Conservation (phyloP, 2,329 filamentous ascomycete genomes). For the Monascus ruber region DNA sequence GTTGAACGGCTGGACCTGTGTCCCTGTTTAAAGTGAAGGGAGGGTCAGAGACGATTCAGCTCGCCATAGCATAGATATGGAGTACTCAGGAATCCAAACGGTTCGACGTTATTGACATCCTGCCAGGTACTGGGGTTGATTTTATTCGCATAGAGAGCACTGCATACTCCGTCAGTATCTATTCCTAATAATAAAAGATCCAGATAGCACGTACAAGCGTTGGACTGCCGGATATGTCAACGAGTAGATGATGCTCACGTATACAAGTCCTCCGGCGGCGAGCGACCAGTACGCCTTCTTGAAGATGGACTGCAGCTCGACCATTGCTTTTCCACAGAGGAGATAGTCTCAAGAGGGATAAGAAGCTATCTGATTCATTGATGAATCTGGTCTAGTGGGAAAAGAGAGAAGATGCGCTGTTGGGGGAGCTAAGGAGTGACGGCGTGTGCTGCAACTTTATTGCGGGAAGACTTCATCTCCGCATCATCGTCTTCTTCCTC, state of each 20-base stretch:
- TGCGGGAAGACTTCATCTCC: not conserved
- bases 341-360: not conserved
- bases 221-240: conserved; percentile 62
- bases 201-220: conserved; percentile 54
- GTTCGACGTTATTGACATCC: conserved; percentile 63
- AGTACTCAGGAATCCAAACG: conserved; percentile 76
- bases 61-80: conserved; percentile 1
- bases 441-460: not conserved
- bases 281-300: conserved; percentile 46
- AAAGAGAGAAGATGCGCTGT: no score
- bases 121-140: conserved; percentile 61
- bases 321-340: conserved; percentile 11
- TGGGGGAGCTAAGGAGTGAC: no score
- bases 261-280: conserved; percentile 50
- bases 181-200: not conserved
- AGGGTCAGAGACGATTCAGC: not conserved
- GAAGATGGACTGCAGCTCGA: conserved; percentile 34
- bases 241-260: conserved; percentile 54
- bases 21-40: conserved; percentile 41
- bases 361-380: not conserved
- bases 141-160: conserved; percentile 74
- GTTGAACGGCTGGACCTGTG: conserved; percentile 80
- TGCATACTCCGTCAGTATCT: conserved; percentile 23
- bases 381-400: no score
- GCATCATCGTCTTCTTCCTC: conserved; percentile 9